Base-by-base conservation (phyloP, 805 yeast species). In the Metschnikowia baotianmanensis region DNA sequence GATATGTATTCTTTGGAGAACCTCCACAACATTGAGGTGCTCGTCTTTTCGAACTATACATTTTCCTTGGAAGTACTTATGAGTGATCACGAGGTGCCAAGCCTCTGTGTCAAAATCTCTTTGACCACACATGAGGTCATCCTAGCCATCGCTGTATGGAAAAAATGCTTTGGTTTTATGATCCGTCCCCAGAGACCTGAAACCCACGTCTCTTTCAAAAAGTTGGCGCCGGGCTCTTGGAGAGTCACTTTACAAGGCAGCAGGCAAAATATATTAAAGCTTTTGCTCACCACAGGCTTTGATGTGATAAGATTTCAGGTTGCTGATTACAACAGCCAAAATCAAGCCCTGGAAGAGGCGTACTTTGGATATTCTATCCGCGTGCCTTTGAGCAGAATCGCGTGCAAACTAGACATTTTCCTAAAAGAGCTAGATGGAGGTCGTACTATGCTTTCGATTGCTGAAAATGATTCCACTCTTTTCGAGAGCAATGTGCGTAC, bases 221-320 rank as follows among this genome's bases (percentile, higher is more conserved):
- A 44, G 24, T 15, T 34, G 15, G 42, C 34, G 5, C 45, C 45
- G 11, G 47, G 41, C 5, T 25, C 34, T 15, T 44, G 47, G 47
- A 20, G 22, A 15, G 39, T 40, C 16, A 25, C 35, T 19, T 18
- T 44, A 10, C 42, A 36, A 23, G 47, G 45, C 12, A 20, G 42
- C 24, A 33, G 25, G 18, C 31, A 40, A 15, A 36, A 40, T 19
- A 34, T 44, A 5, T 24, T 44, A 25, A 33, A 34, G 22, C 45
- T 40, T 13, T 26, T 44, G 13, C 38, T 22, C 13, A 30, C 38
- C 31, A 32, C 40, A 2, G 34, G 35, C 18, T 32, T 36, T 22
- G 40, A 36, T 7, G 35, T 32, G 7, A 36, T 36, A 17, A n/a
- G 38, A 13, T 36, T 41, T 17, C 40, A 36, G 38, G 35, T 41